These are phyloP conservation scores for Thoreauomyces humboldtii DNA, from an alignment of 192 early-diverging fungal species.

Conservation along the genomic window DNA sequence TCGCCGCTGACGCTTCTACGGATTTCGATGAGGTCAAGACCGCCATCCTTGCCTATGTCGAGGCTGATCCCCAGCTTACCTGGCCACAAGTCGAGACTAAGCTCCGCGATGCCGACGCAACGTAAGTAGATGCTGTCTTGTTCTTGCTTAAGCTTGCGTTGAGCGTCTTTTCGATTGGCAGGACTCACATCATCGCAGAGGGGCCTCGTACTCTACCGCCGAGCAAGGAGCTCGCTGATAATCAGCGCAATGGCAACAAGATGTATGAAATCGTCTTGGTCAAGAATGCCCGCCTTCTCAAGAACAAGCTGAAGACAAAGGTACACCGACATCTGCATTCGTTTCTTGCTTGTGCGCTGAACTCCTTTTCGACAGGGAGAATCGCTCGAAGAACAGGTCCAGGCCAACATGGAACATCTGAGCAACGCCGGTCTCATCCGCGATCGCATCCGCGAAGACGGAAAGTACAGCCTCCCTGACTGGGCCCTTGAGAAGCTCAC, in stretches of 20 bases:
- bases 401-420: conserved; percentile 7
- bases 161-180: no score
- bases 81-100: conserved; percentile 9
- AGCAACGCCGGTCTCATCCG: conserved; percentile 10
- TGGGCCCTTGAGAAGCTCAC: conserved; percentile 9
- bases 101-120: neutral
- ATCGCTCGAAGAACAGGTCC: neutral
- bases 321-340: no score
- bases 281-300: conserved; percentile 11
- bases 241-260: conserved; percentile 10
- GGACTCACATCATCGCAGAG: conserved; percentile 18
- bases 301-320: conserved; percentile 11
- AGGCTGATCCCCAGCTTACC: conserved; percentile 5
- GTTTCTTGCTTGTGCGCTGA: no score
- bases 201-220: conserved; percentile 11
- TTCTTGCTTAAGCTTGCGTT: no score
- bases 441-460: neutral
- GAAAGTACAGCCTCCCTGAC: conserved; percentile 11
- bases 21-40: conserved; percentile 20
- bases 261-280: conserved; percentile 13
- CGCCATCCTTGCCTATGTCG: neutral
- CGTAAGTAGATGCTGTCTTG: conserved; percentile 9
- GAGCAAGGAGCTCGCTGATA: conserved; percentile 19
- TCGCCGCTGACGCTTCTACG: neutral
- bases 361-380: no score